Evolutionary conservation across 345 rosid species (phyloP), one percentile per base, ranked within the genome.

Genomic region (Gossypium stocksii): DNA sequence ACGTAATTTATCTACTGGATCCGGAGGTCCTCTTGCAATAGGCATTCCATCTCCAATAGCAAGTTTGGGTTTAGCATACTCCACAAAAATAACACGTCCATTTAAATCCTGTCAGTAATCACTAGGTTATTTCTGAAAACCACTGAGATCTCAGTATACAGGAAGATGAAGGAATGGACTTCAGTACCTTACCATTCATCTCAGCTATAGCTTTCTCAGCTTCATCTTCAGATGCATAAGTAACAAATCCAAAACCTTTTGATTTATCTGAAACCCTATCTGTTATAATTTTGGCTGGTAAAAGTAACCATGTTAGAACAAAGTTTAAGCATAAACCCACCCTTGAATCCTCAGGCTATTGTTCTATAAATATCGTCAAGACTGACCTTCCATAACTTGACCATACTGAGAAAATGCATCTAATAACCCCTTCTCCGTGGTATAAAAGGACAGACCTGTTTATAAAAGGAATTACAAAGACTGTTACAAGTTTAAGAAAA

Each of bases 11-110:
- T 34, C 2, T 12, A 43, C 22, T 2, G 46, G 80, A 71, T 82
- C 80, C 27, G 97, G 98, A 65, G 97, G 91, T 77, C 98, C 98
- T 77, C 96, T 89, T 25, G 95, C 98, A 58, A 91, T 87, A 22
- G 88, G 93, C 74, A 82, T 73, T 75, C 87, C 89, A 23, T 79
- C 80, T 23, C 80, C 77, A 49, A 23, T 60, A n/a, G 53, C 72
- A 53, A 16, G 72, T 29, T 67, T 85, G n/a, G 85, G 84, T 83
- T 88, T 92, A 17, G 97, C 98, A 59, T 83, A 86, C 74, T 87
- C 90, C 82, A 92, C 97, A 60, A 70, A 87, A 64, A 92, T 80
- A 23, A 82, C 88, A 27, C 97, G 94, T 0, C 95, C 97, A 70
- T 86, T 80, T 81, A 94, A 49, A 34, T 74, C 78, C 94, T 91